A percentile compares a stretch with the other conserved stretches of the same genome.
phyloP scores from a whole-genome alignment of 495 filamentous ascomycete species.

The Tuber indicum region DNA sequence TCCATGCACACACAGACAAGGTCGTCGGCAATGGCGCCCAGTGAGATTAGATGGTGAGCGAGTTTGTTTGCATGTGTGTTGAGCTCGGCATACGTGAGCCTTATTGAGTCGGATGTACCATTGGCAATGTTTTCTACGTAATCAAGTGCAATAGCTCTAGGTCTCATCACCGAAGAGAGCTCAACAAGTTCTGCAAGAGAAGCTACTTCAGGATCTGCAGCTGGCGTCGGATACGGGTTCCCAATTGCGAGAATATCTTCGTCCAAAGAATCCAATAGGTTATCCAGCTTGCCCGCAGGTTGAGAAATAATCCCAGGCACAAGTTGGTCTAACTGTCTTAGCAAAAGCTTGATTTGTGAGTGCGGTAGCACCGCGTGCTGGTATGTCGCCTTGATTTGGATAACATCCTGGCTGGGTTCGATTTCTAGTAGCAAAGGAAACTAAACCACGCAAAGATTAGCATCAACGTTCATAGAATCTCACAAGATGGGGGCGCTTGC shows the following conservation, averaged over 20 bases:
- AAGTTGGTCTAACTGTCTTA: conserved; percentile 54
- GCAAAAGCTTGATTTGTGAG: conserved; percentile 51
- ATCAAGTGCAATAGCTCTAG: conserved; percentile 54
- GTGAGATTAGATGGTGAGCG: conserved; percentile 51
- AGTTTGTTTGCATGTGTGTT: conserved; percentile 59
- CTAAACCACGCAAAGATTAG: conserved; percentile 42
- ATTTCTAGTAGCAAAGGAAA: conserved; percentile 67
- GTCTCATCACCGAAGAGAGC: conserved; percentile 45
- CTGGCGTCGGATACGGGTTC: conserved; percentile 45
- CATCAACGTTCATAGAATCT: not conserved
- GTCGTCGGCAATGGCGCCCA: conserved; percentile 48
- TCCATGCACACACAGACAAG: conserved; percentile 64
- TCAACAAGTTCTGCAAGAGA: conserved; percentile 54
- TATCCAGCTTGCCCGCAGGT: conserved; percentile 29
- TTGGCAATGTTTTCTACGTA: conserved; percentile 50
- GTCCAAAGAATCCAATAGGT: conserved; percentile 40
- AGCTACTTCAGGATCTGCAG: conserved; percentile 20
- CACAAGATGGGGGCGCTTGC: conserved; percentile 10
- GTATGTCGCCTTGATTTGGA: conserved; percentile 51
- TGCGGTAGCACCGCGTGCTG: conserved; percentile 48
- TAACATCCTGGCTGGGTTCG: conserved; percentile 49
- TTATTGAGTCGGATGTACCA: conserved; percentile 37
- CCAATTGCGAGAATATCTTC: conserved; percentile 51
- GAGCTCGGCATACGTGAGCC: conserved; percentile 57
- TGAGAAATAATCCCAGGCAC: conserved; percentile 47